Evolutionary conservation across 768 basidiomycete genomes (phyloP), one percentile per base, ranked within the genome.

Genomic region (Serendipita indica): DNA sequence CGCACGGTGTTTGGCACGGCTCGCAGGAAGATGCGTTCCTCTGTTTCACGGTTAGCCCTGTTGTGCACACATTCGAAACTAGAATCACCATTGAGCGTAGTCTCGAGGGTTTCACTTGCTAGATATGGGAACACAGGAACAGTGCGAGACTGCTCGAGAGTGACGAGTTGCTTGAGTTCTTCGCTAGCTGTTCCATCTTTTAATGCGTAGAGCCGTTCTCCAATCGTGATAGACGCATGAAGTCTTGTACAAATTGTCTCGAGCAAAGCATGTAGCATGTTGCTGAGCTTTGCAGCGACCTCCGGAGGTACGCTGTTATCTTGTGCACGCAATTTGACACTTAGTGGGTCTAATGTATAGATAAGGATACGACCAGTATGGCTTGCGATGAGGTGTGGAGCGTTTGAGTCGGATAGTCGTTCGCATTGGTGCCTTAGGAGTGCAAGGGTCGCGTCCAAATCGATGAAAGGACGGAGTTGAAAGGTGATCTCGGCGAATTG

Each of bases 401-500:
- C 22, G 16, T 18, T 22, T 7, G 49, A 54, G 32, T 54, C 49
- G n/a, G 49, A 54, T 7, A 33, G 25, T 10, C 22, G 49, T 33
- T 22, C 22, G 22, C 49, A 27, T 27, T 89, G 96, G 57, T 88
- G 80, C 64, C 86, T 81, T 25, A 91, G 81, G 59, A 94, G 80
- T 16, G 80, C 79, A 3, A 80, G 75, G 18, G 97, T 73, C 65
- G 94, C 92, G 6, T 78, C 69, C 3, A 84, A 74, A 1, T 81
- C 80, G 35, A 98, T 79, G 18, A 97, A 92, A 43, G 74, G 75
- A 56, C 90, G 85, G 60, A 93, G 78, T 66, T 96, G 90, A 67
- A 97, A 92, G 58, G 96, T 83, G 10, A 97, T 77, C 70, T 99
- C 96, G 32, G 91, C 91, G 3, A 94, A 37, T 82, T 78, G 1